Percentiles rank a stretch among this genome's conserved stretches.
These are phyloP conservation scores for Apiotrichum gamsii DNA, from an alignment of 1,284 basidiomycete species.

Conservation along the genomic window DNA sequence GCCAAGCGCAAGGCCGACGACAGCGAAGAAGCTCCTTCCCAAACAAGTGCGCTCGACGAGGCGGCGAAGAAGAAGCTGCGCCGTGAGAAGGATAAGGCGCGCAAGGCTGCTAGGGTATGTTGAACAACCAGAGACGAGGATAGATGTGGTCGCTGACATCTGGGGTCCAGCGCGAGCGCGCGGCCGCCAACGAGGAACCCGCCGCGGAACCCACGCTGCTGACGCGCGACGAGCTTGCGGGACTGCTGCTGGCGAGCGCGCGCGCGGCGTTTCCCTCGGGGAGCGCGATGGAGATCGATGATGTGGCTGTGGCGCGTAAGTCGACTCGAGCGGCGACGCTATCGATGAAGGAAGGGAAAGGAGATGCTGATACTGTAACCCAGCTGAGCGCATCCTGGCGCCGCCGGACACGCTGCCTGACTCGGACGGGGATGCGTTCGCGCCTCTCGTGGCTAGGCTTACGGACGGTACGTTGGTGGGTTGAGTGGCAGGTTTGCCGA, in stretches of 20 bases:
- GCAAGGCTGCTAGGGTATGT: conserved; percentile 20
- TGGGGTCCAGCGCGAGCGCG: neutral
- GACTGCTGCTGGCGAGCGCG: conserved; percentile 27
- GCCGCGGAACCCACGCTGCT: conserved; percentile 21
- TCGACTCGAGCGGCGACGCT: neutral
- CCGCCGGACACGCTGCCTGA: conserved; percentile 3
- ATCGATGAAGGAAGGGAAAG: neutral
- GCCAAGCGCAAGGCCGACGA: conserved; percentile 9
- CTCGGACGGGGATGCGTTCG: conserved; percentile 5
- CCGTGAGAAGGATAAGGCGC: conserved; percentile 24
- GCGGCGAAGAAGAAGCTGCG: conserved; percentile 15
- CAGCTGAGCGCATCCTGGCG: conserved; percentile 4
- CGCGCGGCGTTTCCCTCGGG: conserved; percentile 36
- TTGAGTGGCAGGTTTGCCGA: too few relatives aligned
- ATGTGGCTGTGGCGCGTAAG: conserved; percentile 32
- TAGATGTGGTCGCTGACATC: conserved; percentile 13
- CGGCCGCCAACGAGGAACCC: conserved; percentile 5
- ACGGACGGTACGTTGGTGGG: conserved; percentile 9
- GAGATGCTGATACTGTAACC: neutral
- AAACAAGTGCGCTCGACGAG: conserved; percentile 3
- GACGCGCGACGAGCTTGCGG: conserved; percentile 18
- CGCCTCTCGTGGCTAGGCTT: conserved; percentile 9
- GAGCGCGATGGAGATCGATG: conserved; percentile 43
- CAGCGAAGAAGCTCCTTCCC: neutral
- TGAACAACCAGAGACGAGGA: conserved; percentile 19